Conservation (phyloP, 495 filamentous ascomycete species). For the Penicillium soppii region DNA sequence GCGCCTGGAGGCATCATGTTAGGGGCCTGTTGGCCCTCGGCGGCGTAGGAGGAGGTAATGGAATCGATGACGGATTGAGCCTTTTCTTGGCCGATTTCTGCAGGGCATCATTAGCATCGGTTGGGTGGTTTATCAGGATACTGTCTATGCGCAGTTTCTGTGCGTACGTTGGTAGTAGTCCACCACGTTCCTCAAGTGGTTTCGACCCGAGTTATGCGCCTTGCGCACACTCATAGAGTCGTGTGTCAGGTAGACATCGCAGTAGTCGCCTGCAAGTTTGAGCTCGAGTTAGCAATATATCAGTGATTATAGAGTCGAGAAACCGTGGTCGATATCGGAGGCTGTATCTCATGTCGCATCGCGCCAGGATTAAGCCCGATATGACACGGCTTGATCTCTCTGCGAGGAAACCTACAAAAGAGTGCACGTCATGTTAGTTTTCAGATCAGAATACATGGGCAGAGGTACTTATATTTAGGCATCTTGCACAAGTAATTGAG, state of each 20-base stretch:
- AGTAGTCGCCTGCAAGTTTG: slow-evolving; percentile 81
- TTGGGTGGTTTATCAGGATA: background rate
- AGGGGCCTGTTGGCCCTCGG: slow-evolving; percentile 80
- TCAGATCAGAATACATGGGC: background rate
- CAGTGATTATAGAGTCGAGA: background rate
- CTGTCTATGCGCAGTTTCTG: slow-evolving; percentile 2
- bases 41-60: slow-evolving; percentile 92
- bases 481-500: slow-evolving; percentile 48
- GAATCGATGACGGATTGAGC: slow-evolving; percentile 97
- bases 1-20: slow-evolving; percentile 62
- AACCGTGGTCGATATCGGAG: slow-evolving; percentile 2
- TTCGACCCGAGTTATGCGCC: slow-evolving; percentile 93
- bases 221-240: slow-evolving; percentile 99
- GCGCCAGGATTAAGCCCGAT: slow-evolving; percentile 12
- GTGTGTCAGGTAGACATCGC: slow-evolving; percentile 99
- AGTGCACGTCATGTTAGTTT: slow-evolving; percentile 57
- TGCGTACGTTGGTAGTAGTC: slow-evolving; percentile 95
- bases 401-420: slow-evolving; percentile 60
- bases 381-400: background rate
- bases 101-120: background rate
- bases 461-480: slow-evolving; percentile 73
- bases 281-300: slow-evolving; percentile 8
- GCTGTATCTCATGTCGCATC: slow-evolving; percentile 5
- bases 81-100: slow-evolving; percentile 98
- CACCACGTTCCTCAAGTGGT: slow-evolving; percentile 94